Evolutionary conservation across 139 green algal species (phyloP), one percentile per base, ranked within the genome.

Genomic region (Desmodesmus armatus): DNA sequence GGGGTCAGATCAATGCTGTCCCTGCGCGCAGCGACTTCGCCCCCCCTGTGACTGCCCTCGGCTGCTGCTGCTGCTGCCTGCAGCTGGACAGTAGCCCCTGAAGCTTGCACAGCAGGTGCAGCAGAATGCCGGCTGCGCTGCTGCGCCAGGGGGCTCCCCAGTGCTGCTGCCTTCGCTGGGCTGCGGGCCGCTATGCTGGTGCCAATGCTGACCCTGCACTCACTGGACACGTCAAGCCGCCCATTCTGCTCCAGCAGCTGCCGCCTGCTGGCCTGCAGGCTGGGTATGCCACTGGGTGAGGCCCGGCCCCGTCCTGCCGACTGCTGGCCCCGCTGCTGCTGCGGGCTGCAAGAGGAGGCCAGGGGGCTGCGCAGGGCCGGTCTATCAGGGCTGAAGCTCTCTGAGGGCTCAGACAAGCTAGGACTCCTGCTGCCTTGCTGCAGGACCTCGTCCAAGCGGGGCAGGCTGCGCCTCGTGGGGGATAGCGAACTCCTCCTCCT

Each of bases 171-270:
- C n/a, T 40, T n/a, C 73, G 23, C 51, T 35, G 15, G 23, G 23
- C n/a, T 40, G 13, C 21, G 35, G 23, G 76, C 76, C 58, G 76
- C 33, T 17, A 82, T 82, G 25, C 37, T 60, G 76, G 47, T 82
- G 35, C 76, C 76, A 11, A 82, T 82, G 76, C 76, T 82, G 37
- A 82, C 76, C 25, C 76, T 51, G 55, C 41, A 40, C 21, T 31
- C n/a, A 37, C 55, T 82, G 53, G 19, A 43, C 65, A 5, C 27
- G 11, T 35, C 11, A 13, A 21, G 33, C 65, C 5, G 33, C 33
- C 7, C 31, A 72, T 7, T 31, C 65, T 44, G 65, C 33, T 41
- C 31, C 65, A 13, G 65, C 33, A 29, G 31, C 65, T 72, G 65
- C 65, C n/a, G 65, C 65, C 17, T 72, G 6, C 35, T 41, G 65